Percentiles rank a stretch among this genome's conserved stretches.
These are phyloP conservation scores for Cryptococcus wingfieldii DNA, from an alignment of 1,284 basidiomycete genomes.

Conservation along the genomic window DNA sequence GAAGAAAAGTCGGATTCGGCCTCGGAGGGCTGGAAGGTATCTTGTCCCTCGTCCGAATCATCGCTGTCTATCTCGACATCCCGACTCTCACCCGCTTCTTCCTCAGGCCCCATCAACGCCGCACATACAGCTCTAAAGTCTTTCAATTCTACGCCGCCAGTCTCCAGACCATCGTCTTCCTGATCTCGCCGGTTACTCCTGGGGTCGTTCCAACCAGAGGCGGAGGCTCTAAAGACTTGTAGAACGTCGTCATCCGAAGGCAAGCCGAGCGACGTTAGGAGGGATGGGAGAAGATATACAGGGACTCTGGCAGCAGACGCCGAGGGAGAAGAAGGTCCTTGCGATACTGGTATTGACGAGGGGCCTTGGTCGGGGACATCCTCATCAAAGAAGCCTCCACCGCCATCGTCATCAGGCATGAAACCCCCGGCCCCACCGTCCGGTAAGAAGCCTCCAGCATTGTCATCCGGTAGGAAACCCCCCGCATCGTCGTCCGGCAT, in stretches of 20 bases:
- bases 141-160: constrained; percentile 22
- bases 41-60: constrained; percentile 17
- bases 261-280: constrained; percentile 36
- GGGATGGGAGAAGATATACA: constrained; percentile 30
- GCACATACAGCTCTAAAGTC: constrained; percentile 32
- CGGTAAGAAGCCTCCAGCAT: constrained; percentile 4
- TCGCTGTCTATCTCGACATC: constrained; percentile 1
- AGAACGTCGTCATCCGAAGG: constrained; percentile 47
- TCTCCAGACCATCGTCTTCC: constrained; percentile 8
- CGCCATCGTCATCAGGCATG: neutral
- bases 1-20: constrained; percentile 24
- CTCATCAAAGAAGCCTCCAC: neutral
- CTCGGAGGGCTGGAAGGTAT: constrained; percentile 24
- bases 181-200: neutral
- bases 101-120: constrained; percentile 41
- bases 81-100: constrained; percentile 14
- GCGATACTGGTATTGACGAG: constrained; percentile 2
- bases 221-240: constrained; percentile 39
- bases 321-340: neutral
- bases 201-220: constrained; percentile 37
- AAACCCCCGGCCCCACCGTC: neutral
- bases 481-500: constrained; percentile 15
- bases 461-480: constrained; percentile 15
- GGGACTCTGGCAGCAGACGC: constrained; percentile 14
- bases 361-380: neutral